Conservation (phyloP, 148 eudicot species). For the Arctostaphylos glauca region DNA sequence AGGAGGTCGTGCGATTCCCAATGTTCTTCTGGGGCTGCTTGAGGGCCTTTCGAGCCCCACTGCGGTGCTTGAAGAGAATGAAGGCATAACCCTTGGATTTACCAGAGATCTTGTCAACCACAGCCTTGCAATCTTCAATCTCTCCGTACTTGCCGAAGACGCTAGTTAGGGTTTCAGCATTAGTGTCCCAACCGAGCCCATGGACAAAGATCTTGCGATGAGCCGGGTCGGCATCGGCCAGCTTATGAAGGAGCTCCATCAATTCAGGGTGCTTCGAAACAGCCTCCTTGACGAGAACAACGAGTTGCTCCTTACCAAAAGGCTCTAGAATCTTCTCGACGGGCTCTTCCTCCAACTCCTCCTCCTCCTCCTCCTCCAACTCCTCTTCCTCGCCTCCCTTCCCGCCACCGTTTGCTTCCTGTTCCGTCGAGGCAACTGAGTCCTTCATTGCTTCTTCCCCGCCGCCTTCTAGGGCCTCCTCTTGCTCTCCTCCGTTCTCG, state of each 20-base stretch:
- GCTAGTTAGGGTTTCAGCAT: slow-evolving; percentile 47
- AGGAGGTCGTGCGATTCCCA: slow-evolving; percentile 63
- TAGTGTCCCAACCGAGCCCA: slow-evolving; percentile 90
- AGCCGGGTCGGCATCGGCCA: slow-evolving; percentile 72
- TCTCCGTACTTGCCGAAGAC: slow-evolving; percentile 67
- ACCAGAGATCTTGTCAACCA: slow-evolving; percentile 60
- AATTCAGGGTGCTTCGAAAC: slow-evolving; percentile 50
- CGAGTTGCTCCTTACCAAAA: slow-evolving; percentile 69
- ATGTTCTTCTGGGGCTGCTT: slow-evolving; percentile 82
- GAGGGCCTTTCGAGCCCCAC: slow-evolving; percentile 65
- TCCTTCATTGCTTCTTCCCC: background rate
- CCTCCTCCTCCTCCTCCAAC: slow-evolving; percentile 24
- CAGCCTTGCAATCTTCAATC: slow-evolving; percentile 89
- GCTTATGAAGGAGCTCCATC: slow-evolving; percentile 30
- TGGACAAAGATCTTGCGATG: slow-evolving; percentile 92
- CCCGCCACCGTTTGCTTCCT: slow-evolving; percentile 19
- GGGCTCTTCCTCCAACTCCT: slow-evolving; percentile 55
- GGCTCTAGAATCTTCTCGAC: slow-evolving; percentile 71
- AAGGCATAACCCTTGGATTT: slow-evolving; percentile 92
- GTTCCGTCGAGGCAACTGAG: background rate
- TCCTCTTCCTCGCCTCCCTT: slow-evolving; percentile 11
- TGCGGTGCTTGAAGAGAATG: slow-evolving; percentile 60
- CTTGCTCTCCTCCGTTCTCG: slow-evolving; percentile 31
- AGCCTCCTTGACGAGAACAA: slow-evolving; percentile 52
- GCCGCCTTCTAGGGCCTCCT: slow-evolving; percentile 17